Evolutionary conservation across 1,284 basidiomycete species (phyloP), one percentile per base, ranked within the genome.

Genomic region (Microbotryum violaceum): DNA sequence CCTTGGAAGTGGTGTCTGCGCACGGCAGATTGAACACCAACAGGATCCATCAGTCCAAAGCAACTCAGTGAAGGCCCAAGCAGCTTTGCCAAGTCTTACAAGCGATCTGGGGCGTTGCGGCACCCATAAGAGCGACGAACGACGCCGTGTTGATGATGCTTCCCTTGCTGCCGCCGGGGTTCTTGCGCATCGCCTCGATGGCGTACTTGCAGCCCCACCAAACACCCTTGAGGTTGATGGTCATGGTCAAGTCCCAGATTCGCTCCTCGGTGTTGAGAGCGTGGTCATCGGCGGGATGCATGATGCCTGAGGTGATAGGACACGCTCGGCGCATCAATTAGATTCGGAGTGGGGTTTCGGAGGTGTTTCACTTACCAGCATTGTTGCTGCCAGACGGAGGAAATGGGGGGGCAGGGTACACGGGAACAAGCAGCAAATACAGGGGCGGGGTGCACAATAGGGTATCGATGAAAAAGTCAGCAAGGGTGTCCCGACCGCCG

Each of bases 181-280:
- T 97, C 67, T 89, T 79, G 66, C 90, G 85, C 93, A 97, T 97
- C 27, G 93, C 94, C 58, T 87, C 80, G 73, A 97, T 92, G 8
- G 91, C 93, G 74, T 97, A 87, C 77, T 97, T 96, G 82, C 88
- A 93, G 51, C 94, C 93, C 85, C 87, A 97, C 93, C 93, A 97
- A 62, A 97, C 94, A 59, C 93, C 93, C 78, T 97, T 97, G 75
- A 94, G 84, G 76, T 97, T 97, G 79, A 97, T 87, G 29, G 37
- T 54, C 56, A 65, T 64, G n/a, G 73, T 72, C 29, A 75, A 56
- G 52, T 73, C 75, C 92, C 93, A 97, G 75, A 97, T 91, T 68
- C 82, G 85, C 77, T 97, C 93, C 71, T 94, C 91, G 18, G 93
- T 97, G 75, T 91, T 92, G 72, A 97, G 80, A 7, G 93, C 93